Conservation (phyloP, 306 rosid genomes). For the Cucumis melo region DNA sequence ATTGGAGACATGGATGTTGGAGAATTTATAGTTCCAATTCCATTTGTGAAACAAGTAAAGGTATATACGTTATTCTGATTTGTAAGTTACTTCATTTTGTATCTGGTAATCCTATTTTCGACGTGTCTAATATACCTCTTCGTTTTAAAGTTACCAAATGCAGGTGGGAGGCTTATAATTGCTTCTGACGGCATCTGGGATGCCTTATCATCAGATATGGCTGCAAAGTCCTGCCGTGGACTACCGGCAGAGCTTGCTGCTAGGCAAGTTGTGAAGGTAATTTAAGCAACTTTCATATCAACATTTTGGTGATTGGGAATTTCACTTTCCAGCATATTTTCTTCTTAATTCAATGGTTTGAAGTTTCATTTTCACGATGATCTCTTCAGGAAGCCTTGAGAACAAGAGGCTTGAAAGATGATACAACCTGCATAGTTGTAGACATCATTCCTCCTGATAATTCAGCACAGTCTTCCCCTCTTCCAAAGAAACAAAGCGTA, state of each 20-base stretch:
- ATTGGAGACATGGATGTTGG: conserved; percentile 99
- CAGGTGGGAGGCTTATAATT: conserved; percentile 88
- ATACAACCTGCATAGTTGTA: conserved; percentile 83
- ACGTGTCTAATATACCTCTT: conserved; percentile 19
- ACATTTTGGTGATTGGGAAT: background rate
- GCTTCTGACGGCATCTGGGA: conserved; percentile 99
- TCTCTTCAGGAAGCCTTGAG: conserved; percentile 59
- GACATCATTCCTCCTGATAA: conserved; percentile 80
- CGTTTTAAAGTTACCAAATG: conserved; percentile 46
- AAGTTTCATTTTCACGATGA: background rate
- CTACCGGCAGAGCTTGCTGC: conserved; percentile 94
- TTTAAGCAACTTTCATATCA: background rate
- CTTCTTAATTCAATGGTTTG: background rate
- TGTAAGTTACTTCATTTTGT: background rate
- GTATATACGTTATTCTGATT: conserved; percentile 19
- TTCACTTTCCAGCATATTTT: background rate
- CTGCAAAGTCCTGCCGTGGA: conserved; percentile 79
- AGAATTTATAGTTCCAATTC: conserved; percentile 87
- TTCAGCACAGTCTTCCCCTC: conserved; percentile 33
- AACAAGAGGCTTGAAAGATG: conserved; percentile 82
- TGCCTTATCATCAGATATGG: conserved; percentile 73
- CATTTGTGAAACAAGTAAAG: conserved; percentile 94
- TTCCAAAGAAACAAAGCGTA: conserved; percentile 54
- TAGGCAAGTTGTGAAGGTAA: conserved; percentile 88
- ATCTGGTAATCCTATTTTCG: background rate